phyloP scores from a whole-genome alignment of 495 filamentous ascomycete genomes.

The Penicillium riverlandense region DNA sequence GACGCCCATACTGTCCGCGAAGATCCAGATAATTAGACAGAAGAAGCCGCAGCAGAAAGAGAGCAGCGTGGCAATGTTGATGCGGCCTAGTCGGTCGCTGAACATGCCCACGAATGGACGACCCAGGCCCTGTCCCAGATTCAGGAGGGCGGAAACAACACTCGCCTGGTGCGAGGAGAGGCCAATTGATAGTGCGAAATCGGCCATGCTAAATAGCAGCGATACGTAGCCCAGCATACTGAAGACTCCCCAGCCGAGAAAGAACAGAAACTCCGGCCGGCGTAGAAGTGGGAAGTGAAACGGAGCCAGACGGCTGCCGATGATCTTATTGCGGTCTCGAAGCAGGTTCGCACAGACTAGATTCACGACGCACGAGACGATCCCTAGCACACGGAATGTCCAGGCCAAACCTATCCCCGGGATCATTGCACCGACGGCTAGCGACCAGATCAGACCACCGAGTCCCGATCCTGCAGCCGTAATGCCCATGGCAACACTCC shows the following conservation, averaged over 20 bases:
- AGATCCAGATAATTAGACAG: constrained; percentile 68
- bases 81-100: constrained; percentile 62
- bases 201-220: constrained; percentile 68
- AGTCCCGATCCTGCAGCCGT: constrained; percentile 67
- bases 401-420: constrained; percentile 54
- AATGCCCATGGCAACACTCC: constrained; percentile 68
- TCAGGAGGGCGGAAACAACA: constrained; percentile 64
- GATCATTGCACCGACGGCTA: constrained; percentile 48
- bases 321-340: constrained; percentile 60
- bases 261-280: constrained; percentile 53
- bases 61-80: constrained; percentile 63
- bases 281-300: constrained; percentile 59
- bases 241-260: constrained; percentile 62
- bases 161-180: constrained; percentile 61
- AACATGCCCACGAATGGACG: constrained; percentile 67
- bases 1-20: constrained; percentile 56
- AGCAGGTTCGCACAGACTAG: constrained; percentile 53
- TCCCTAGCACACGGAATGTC: constrained; percentile 68
- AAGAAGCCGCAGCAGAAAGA: constrained; percentile 60
- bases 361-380: constrained; percentile 60
- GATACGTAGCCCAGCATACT: constrained; percentile 71
- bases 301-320: constrained; percentile 53
- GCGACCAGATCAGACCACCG: constrained; percentile 58
- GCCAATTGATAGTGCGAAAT: constrained; percentile 62
- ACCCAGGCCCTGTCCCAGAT: constrained; percentile 61